Conservation (phyloP, 2,329 filamentous ascomycete genomes). For the Penicillium polonicum region DNA sequence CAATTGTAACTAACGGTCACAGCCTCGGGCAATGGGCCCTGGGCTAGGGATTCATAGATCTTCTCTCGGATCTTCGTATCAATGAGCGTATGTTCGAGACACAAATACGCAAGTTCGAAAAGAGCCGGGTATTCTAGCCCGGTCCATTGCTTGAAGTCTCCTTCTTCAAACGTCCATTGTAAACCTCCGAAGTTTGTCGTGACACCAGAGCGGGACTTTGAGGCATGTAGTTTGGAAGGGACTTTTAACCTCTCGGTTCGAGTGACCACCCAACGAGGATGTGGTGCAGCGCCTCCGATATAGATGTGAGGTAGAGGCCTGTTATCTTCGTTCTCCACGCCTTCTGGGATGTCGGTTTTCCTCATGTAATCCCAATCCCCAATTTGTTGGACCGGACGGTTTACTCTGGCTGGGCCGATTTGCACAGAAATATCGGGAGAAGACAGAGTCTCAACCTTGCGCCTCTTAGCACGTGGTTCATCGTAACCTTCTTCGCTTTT, state of each 20-base stretch:
- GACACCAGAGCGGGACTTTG: neutral
- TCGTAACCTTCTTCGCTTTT: slow-evolving; percentile 4
- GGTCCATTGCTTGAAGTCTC: neutral
- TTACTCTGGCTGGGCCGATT: neutral
- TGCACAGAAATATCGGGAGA: neutral
- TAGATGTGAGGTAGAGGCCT: neutral
- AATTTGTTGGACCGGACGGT: neutral
- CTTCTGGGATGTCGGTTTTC: neutral
- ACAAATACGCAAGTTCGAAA: slow-evolving; percentile 2
- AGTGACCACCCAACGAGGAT: slow-evolving; percentile 7
- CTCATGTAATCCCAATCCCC: neutral
- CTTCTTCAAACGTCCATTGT: slow-evolving; percentile 5
- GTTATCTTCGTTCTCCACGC: neutral
- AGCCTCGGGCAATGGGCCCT: neutral
- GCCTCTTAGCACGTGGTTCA: neutral
- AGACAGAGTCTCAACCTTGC: neutral
- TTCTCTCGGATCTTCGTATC: neutral
- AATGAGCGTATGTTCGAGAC: neutral
- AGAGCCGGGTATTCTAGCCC: neutral
- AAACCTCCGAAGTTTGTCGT: neutral
- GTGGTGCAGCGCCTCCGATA: slow-evolving; percentile 3
- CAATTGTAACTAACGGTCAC: neutral
- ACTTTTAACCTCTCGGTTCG: neutral
- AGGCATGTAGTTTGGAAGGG: neutral
- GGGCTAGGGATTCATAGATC: neutral